Evolutionary conservation across 148 eudicot species (phyloP), one percentile per base, ranked within the genome.

Genomic region (Pharnaceum exiguum): DNA sequence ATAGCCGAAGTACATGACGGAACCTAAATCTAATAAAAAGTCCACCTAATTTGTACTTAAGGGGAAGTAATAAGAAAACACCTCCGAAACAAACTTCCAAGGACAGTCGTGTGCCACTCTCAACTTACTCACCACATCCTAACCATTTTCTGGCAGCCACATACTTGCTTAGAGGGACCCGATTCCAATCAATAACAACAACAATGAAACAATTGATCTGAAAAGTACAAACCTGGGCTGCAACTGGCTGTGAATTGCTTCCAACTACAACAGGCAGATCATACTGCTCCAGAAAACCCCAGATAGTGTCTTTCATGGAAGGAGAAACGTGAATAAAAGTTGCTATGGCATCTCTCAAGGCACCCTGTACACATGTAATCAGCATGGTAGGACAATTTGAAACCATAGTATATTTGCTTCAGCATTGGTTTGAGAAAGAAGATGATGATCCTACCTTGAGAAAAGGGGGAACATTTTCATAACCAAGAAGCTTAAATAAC

Each of bases 381-480:
- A 44, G 27, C 51, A 37, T 40, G 35, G 39, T 56, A 22, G 49
- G 5, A 49, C 27, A 40, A 19, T 38, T n/a, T 10, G 27, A 54
- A 42, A 15, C 5, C 51, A 52, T 37, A 26, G 22, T 13, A 2
- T 56, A 62, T 32, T 55, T 55, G 38, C 16, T 54, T 18, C 45
- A 27, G 2, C 21, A 3, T 19, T 33, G 11, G n/a, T 21, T 22
- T 7, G 17, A 18, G 49, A 47, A 26, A 53, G 39, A 44, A 45
- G 40, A 19, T 27, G 45, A 35, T 6, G 19, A 42, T 52, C 46
- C 36, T 46, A 93, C 99, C 96, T 93, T 93, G 55, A 93, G 80
- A 80, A 84, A 81, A 55, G 96, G 91, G 62, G 96, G 96, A 72
- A 93, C 99, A 63, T 93, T 93, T 67, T 93, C 99, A 68, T 81